Base-by-base conservation (phyloP, 192 early-diverging fungal species). In the Allomyces macrogynus region DNA sequence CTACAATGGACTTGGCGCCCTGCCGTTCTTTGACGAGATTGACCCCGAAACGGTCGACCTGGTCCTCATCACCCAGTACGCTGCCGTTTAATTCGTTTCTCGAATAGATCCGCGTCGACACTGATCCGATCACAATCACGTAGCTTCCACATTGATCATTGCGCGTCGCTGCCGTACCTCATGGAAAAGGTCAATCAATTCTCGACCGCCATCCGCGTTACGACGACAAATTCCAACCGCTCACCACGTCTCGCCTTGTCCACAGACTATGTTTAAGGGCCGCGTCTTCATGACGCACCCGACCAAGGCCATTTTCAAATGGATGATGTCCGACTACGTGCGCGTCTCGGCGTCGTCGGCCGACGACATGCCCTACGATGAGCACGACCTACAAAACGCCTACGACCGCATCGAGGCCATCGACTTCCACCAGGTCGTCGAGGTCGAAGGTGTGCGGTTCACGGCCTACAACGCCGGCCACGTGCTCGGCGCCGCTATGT, bases 241-340 rank as follows among this genome's bases (percentile, higher is more conserved):
- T 40, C 32, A 40, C 32, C 32, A 7, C 7, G 32, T 8, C 32
- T 8, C 32, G 3, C 25, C 25, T 5, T 69, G 9, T 32, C 12
- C 20, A 62, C 69, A 90, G 85, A 99, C 95, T 23, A 83, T 86
- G 16, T 99, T 99, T 75, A 87, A 88, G 66, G 95, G 95, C 25
- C 85, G 91, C 43, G 88, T 94, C 5, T 99, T 93, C 73, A 99
- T 99, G 95, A 99, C 95, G 8, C 94, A 97, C 73, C 93, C 95
- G 18, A 99, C 95, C 60, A 93, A 92, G 75, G 93, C 94, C 43
- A 93, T 99, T 66, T 97, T 89, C 76, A 88, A 89, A 66, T 99
- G 95, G 95, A 76, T 99, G 42, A 74, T 97, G 27, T 81, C 86
- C 7, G 95, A 99, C 78, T 97, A 90, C 71, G 84, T 97, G 60